Percentiles rank a stretch among this genome's conserved stretches.
These are phyloP conservation scores for Penicillium polonicum DNA, from an alignment of 2,329 filamentous ascomycete species.

Conservation along the genomic window DNA sequence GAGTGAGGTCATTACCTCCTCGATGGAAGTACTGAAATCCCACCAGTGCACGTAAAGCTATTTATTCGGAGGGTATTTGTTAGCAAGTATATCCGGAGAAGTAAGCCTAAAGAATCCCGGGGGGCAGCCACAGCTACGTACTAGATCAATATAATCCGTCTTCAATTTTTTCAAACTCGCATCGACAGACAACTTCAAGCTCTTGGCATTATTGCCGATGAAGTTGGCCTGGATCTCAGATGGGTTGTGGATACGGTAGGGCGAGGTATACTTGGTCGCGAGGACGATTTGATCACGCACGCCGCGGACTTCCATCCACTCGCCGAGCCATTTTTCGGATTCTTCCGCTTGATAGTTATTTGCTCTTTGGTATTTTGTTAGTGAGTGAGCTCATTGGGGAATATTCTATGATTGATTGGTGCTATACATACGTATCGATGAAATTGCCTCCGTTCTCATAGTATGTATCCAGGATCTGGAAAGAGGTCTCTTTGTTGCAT, in stretches of 20 bases:
- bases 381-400: neutral
- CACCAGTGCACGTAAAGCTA: conserved; percentile 65
- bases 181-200: conserved; percentile 32
- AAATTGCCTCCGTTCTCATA: conserved; percentile 53
- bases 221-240: conserved; percentile 33
- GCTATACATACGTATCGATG: conserved; percentile 47
- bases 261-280: conserved; percentile 53
- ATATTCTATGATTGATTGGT: neutral
- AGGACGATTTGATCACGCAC: conserved; percentile 55
- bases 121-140: conserved; percentile 3
- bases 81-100: neutral
- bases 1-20: conserved; percentile 67
- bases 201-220: conserved; percentile 38
- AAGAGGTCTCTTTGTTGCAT: conserved; percentile 49
- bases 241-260: conserved; percentile 39
- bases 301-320: conserved; percentile 51
- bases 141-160: conserved; percentile 39
- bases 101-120: neutral
- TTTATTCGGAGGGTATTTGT: neutral
- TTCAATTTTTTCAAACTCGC: conserved; percentile 35
- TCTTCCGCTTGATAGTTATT: conserved; percentile 53
- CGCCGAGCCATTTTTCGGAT: conserved; percentile 52
- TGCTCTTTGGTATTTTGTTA: conserved; percentile 26
- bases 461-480: conserved; percentile 53
- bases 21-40: conserved; percentile 64